Evolutionary conservation across 345 rosid species (phyloP).

Genomic region (rapeseed (Brassica napus)): Da-Ae NC_063442.1:25593501-25594000

Average conservation of each 20-base stretch:
- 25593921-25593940: conserved; percentile 84
- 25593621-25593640: not conserved
- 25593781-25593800: conserved; percentile 88
- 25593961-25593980: conserved; percentile 87
- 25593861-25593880: conserved; percentile 91
- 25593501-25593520: conserved; percentile 91
- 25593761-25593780: conserved; percentile 65
- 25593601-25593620: conserved; percentile 43
- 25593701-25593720: not conserved
- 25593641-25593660: too few species aligned
- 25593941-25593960: conserved; percentile 74
- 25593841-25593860: conserved; percentile 73
- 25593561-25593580: conserved; percentile 68
- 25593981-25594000: conserved; percentile 75
- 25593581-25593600: conserved; percentile 79
- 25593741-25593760: conserved; percentile 69
- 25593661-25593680: too few species aligned
- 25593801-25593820: conserved; percentile 98
- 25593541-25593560: conserved; percentile 82
- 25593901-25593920: conserved; percentile 68
- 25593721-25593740: not conserved
- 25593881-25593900: conserved; percentile 82
- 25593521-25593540: conserved; percentile 93
- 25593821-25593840: conserved; percentile 88
- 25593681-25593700: not conserved